These are phyloP conservation scores for Microbotryum scabiosae DNA, from an alignment of 1,284 basidiomycete genomes.

Conservation along the genomic window DNA sequence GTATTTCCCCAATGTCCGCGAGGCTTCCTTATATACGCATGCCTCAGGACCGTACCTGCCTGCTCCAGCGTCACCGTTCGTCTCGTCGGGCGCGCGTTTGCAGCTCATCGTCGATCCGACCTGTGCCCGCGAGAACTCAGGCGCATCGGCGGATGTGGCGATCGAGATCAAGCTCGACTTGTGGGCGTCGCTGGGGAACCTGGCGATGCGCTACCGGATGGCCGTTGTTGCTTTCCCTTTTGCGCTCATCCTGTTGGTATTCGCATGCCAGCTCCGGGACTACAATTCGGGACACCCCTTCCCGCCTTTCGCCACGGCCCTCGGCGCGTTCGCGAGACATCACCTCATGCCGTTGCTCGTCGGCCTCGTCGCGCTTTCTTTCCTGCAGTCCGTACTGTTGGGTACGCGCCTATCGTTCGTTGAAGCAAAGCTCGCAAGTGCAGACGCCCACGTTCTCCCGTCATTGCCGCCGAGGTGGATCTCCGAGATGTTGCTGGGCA, in stretches of 20 bases:
- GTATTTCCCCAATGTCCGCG: conserved; percentile 30
- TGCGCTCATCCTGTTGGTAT: conserved; percentile 24
- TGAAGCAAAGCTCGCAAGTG: too few species aligned
- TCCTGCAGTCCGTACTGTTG: conserved; percentile 15
- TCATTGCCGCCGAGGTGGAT: conserved; percentile 21
- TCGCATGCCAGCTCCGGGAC: conserved; percentile 19
- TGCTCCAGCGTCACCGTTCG: conserved; percentile 1
- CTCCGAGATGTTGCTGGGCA: conserved; percentile 27
- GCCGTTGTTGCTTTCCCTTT: conserved; percentile 31
- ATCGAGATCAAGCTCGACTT: conserved; percentile 28
- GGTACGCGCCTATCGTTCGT: conserved; percentile 1
- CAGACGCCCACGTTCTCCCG: neutral
- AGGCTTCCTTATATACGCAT: conserved; percentile 32
- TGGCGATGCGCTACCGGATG: conserved; percentile 31
- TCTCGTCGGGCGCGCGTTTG: conserved; percentile 8
- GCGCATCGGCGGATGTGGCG: neutral
- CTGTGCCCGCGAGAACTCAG: conserved; percentile 4
- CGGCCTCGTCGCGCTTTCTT: conserved; percentile 6
- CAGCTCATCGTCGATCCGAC: conserved; percentile 34
- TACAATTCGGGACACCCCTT: conserved; percentile 22
- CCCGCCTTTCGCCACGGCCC: conserved; percentile 12
- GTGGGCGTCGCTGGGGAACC: conserved; percentile 17
- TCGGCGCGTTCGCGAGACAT: conserved; percentile 10
- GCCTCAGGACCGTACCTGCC: conserved; percentile 30
- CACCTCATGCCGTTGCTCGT: conserved; percentile 9